A percentile compares a stretch with the other conserved stretches of the same genome.
Evolutionary conservation across 2,329 filamentous ascomycete species (phyloP).

Genomic region (Epichloe sp.): DNA sequence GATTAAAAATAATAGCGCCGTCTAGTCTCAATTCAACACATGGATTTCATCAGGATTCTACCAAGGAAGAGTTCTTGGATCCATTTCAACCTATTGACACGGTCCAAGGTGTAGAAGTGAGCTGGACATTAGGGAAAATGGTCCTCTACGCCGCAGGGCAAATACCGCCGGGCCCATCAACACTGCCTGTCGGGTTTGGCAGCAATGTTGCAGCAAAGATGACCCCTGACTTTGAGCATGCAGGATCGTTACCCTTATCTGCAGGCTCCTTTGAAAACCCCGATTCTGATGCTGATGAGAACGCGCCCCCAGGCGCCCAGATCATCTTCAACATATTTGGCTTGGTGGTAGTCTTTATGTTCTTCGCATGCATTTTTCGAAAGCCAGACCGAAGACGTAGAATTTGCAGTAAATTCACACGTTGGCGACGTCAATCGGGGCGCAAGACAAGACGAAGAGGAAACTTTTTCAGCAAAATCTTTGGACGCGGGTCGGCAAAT

Average conservation of each 20-base stretch:
- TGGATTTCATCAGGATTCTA: constrained; percentile 45
- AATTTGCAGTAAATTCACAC: constrained; percentile 16
- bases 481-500: constrained; percentile 40
- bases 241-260: constrained; percentile 41
- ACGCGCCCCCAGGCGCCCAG: not conserved
- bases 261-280: constrained; percentile 29
- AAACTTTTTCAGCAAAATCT: constrained; percentile 49
- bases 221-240: constrained; percentile 72
- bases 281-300: constrained; percentile 10
- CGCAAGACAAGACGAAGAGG: constrained; percentile 37
- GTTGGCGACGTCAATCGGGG: constrained; percentile 13
- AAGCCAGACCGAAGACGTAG: constrained; percentile 58
- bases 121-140: constrained; percentile 96
- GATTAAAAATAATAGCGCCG: constrained; percentile 49
- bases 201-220: constrained; percentile 57
- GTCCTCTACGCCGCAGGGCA: constrained; percentile 88
- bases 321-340: not conserved
- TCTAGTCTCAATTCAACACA: constrained; percentile 58
- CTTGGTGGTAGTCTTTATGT: constrained; percentile 48
- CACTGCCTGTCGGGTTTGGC: constrained; percentile 79
- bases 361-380: constrained; percentile 60
- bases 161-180: constrained; percentile 46
- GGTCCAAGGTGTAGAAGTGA: constrained; percentile 82
- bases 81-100: constrained; percentile 90
- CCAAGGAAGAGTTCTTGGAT: constrained; percentile 64